Evolutionary conservation across 768 basidiomycete species (phyloP).

Genomic region (Tylopilus plumbeoviolaceoides): DNA sequence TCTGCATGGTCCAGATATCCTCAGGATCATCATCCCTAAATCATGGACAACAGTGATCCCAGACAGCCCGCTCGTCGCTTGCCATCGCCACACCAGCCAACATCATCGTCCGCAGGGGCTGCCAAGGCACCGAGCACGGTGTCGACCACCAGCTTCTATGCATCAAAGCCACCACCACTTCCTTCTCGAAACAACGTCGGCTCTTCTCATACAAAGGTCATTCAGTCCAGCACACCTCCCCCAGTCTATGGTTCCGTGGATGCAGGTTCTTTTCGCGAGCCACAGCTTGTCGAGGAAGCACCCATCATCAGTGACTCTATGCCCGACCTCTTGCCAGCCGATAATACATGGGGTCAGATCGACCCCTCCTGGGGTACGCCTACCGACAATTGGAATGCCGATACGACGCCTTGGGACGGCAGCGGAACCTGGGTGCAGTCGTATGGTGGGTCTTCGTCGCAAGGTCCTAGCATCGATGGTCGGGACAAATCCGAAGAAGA

Average conservation of each 20-base stretch:
- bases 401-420: conserved; percentile 24
- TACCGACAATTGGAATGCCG: conserved; percentile 20
- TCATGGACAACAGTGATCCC: conserved; percentile 48
- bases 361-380: conserved; percentile 12
- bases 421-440: conserved; percentile 21
- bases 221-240: conserved; percentile 27
- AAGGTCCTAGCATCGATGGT: conserved; percentile 52
- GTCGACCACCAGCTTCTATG: conserved; percentile 26
- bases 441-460: conserved; percentile 19
- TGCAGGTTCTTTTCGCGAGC: conserved; percentile 44
- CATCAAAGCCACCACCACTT: conserved; percentile 34
- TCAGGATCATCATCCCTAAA: conserved; percentile 8
- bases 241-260: conserved; percentile 24
- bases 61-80: conserved; percentile 32
- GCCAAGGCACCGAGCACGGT: conserved; percentile 24
- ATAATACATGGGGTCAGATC: conserved; percentile 21
- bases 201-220: conserved; percentile 35
- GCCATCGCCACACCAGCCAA: conserved; percentile 43
- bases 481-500: conserved; percentile 57
- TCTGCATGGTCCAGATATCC: conserved; percentile 16
- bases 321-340: conserved; percentile 36
- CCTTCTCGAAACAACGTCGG: conserved; percentile 33
- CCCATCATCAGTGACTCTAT: conserved; percentile 33
- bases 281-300: conserved; percentile 50
- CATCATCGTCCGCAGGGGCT: conserved; percentile 35